A percentile compares a stretch with the other conserved stretches of the same genome.
phyloP scores from a whole-genome alignment of 2,329 filamentous ascomycete species.

The Diaporthe capsici region DNA sequence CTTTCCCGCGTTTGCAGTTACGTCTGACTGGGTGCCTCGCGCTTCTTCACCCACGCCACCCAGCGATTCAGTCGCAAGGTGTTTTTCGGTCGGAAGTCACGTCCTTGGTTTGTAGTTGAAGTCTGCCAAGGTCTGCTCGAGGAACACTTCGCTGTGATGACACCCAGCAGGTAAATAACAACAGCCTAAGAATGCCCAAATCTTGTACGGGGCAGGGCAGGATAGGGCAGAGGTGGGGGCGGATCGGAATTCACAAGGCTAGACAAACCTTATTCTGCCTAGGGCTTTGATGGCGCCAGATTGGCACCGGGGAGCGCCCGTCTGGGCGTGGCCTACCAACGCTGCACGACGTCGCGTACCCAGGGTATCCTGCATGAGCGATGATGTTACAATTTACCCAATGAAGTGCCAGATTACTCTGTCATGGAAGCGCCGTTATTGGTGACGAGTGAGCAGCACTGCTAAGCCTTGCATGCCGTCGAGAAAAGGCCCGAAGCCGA shows the following conservation, averaged over 20 bases:
- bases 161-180: not conserved
- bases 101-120: not conserved
- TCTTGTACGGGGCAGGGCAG: not conserved
- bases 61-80: not conserved
- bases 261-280: slow-evolving; percentile 10
- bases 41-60: not conserved
- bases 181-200: not conserved
- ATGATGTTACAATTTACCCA: not conserved
- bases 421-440: too few relatives aligned
- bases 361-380: not conserved
- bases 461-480: not conserved
- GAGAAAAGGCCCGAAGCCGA: not conserved
- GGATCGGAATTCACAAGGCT: not conserved
- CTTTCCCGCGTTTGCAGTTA: not conserved
- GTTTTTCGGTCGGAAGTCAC: not conserved
- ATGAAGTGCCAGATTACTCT: not conserved
- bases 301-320: slow-evolving; percentile 17
- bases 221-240: not conserved
- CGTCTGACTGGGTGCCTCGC: not conserved
- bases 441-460: not conserved
- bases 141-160: not conserved
- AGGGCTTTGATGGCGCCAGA: not conserved
- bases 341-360: slow-evolving; percentile 4
- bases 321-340: not conserved
- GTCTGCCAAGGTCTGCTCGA: not conserved